Base-by-base conservation (phyloP, 495 filamentous ascomycete species). In the Neurospora sp. region DNA sequence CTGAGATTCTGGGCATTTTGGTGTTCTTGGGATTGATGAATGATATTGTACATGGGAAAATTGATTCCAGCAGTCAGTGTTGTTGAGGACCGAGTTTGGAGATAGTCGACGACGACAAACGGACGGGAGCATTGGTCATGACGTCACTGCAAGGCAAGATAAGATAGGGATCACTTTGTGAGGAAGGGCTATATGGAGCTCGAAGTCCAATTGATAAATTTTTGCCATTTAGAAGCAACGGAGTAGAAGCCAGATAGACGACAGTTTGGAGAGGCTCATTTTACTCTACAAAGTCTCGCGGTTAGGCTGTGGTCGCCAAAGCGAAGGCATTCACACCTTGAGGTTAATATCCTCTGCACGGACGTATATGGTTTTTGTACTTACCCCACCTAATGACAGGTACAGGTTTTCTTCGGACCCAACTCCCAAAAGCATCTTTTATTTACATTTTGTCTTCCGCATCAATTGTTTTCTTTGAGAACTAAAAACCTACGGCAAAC, bases 1-100 rank as follows among this genome's bases (percentile, higher is more conserved):
- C 71, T n/a, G 78, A 80, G 14, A 80, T 74, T 6, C 68, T 75
- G 1, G 77, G 69, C 78, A 80, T 80, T 16, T 48, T 78, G 70
- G 7, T 5, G 48, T 12, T 61, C 3, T 31, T 31, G 31, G 10
- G 4, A 16, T 12, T 14, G 27, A 61, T 17, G 27, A 4, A 20
- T 45, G n/a, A 16, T 61, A 14, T 35, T 9, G 3, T 8, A 61
- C 5, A 2, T 2, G 6, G 3, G 22, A 61, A 31, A 20, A 5
- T 61, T 31, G 20, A 0, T 31, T 16, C 4, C 12, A 7, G 53
- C 12, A 61, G 14, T 61, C 5, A 31, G 5, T 31, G 4, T 48
- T 59, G 48, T 59, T 31, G 53, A 31, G 6, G 53, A 1, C 53
- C 53, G 53, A 61, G 14, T 31, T 31, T 31, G 22, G 53, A 31